Evolutionary conservation across 768 basidiomycete species (phyloP), one percentile per base, ranked within the genome.

Genomic region (Sarcodon aspratus): DNA sequence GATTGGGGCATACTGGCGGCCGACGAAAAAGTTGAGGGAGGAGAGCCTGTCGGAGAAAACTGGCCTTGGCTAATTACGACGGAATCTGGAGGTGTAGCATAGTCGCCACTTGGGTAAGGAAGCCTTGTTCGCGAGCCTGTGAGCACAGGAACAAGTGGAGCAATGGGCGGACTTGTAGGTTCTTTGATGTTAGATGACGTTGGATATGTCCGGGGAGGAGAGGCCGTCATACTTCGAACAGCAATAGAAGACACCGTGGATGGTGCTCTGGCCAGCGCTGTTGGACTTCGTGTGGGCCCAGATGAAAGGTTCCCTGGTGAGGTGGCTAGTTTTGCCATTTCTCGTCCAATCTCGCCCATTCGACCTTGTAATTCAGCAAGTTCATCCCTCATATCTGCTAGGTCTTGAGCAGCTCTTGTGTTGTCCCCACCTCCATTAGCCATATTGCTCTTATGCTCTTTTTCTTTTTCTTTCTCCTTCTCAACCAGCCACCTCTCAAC

Each of bases 401-500:
- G 57, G 7, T 51, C 49, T 15, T 57, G 59, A n/a, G 50, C 49
- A 34, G 36, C 53, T 18, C 31, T 32, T 15, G 43, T 48, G 5
- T 13, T 42, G 21, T 27, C 21, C 5, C 21, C 21, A 27, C 21
- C 21, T 8, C 17, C 40, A 13, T 13, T 15, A 5, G 40, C 15
- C 27, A 17, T 15, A 9, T 42, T 15, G 40, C 40, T 27, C 27
- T 42, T 4, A 13, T 57, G 13, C 18, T 54, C 47, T 3, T 32
- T 40, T 34, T 76, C 77, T 51, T 75, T 79, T 56, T 82, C 80
- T 50, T 72, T 79, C 65, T 91, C 87, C 59, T 84, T 88, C 52
- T 89, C 87, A 6, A 91, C 88, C 8, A 91, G 69, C 85, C 86
- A 92, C 42, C 80, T 73, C 60, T 92, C 89, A n/a, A 92, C 89